Base-by-base conservation (phyloP, 352 stramenopile species). In the Sclerospora graminicola region DNA sequence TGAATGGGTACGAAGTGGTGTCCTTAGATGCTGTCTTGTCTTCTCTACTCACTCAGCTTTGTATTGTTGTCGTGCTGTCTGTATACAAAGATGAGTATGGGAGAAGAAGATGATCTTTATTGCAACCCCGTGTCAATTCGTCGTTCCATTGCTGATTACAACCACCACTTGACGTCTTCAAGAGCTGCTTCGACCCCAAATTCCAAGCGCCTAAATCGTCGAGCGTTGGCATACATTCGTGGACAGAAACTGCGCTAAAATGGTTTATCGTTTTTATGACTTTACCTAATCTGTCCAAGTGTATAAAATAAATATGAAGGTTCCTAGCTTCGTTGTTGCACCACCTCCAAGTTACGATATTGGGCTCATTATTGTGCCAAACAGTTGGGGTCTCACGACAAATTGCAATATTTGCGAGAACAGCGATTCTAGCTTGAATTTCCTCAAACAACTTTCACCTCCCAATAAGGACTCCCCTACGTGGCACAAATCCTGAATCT, bases 101-200 rank as follows among this genome's bases (percentile, higher is more conserved):
- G 53, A 13, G 75, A 85, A 9, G 73, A 85, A 16, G 72, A 83
- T 1, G 66, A 82, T 4, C 8, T 82, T 10, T 66, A 64, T 8
- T 84, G 66, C 37, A 58, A 84, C 9, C 57, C 59, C 3, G 57
- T 75, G 45, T 55, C 69, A 4, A 67, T 78, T 49, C 68, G 81
- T 41, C 77, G 83, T 43, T 86, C 77, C 4, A 86, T 87, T 21
- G 77, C 73, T 5, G 75, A 88, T 41, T 87, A 86, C 50, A 87
- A 80, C 37, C 63, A 82, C 27, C 70, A 84, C 23, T 63, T 66
- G 2, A 56, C 66, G 0, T 76, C 77, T 2, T 79, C 73, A 1
- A 61, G 53, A 42, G 77, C 64, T 1, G 58, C 74, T 6, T 86
- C 73, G 5, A 73, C 86, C 43, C 80, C 86, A 37, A 89, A 89